These are phyloP conservation scores for Rhynchospora pubera DNA, from an alignment of 176 grass and related monocot species.

Conservation along the genomic window DNA sequence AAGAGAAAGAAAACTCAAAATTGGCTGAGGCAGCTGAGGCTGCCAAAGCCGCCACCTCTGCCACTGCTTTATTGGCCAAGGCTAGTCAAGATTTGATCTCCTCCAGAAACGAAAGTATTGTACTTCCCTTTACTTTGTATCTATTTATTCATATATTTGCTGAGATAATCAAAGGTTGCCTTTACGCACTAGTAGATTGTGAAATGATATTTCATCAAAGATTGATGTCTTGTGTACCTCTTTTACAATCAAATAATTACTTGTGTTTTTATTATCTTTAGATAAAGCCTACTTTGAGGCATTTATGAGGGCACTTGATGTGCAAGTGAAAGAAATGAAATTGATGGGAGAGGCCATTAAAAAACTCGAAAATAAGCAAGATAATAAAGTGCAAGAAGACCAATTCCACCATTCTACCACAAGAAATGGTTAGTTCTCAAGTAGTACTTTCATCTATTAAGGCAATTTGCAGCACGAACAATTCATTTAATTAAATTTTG, in stretches of 20 bases:
- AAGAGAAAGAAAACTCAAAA: constrained; percentile 41
- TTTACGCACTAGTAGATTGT: neutral
- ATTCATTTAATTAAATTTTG: constrained; percentile 10
- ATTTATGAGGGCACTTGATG: constrained; percentile 60
- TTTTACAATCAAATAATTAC: constrained; percentile 6
- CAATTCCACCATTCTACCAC: constrained; percentile 36
- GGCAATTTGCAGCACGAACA: neutral
- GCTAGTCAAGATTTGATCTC: constrained; percentile 67
- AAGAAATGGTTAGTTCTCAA: constrained; percentile 60
- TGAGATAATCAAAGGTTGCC: neutral
- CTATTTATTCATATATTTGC: neutral
- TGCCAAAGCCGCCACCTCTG: constrained; percentile 53
- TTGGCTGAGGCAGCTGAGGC: constrained; percentile 60
- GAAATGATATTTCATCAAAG: neutral
- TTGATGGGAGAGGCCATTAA: constrained; percentile 57
- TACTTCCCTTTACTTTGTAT: neutral
- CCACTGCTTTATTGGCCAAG: constrained; percentile 59
- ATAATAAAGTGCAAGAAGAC: constrained; percentile 32
- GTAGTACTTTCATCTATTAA: neutral
- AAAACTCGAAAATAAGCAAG: constrained; percentile 41
- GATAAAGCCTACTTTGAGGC: constrained; percentile 69
- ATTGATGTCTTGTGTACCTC: neutral
- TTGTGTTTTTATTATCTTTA: constrained; percentile 14
- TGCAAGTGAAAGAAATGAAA: constrained; percentile 74
- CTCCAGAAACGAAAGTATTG: constrained; percentile 72